Evolutionary conservation across 2,329 filamentous ascomycete genomes (phyloP), one percentile per base, ranked within the genome.

Genomic region (Colletotrichum sp.): DNA sequence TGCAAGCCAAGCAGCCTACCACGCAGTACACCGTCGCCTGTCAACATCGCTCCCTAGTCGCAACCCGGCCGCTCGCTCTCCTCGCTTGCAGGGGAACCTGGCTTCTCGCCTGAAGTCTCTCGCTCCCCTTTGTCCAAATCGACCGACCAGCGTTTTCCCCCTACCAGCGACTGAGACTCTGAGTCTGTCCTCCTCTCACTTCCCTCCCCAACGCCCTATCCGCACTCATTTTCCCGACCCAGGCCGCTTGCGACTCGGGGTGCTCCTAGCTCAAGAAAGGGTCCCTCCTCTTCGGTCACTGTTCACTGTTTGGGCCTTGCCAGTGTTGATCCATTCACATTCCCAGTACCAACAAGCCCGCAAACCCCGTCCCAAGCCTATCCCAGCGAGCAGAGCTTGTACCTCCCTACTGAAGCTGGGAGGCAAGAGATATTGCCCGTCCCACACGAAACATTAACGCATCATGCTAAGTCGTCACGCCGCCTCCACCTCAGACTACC

Each of bases 361-460:
- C 68, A 26, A 52, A 52, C 28, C 59, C 64, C 39, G 59, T 67
- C 64, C 59, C 49, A 72, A 68, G 64, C 62, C 49, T 36, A 67
- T 74, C 30, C 65, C 64, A 64, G 57, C 69, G 34, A 72, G 63
- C 73, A 63, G 26, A 49, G 68, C 59, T 28, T 60, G 39, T 36
- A 60, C 62, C n/a, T 52, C 39, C 71, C 59, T 74, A 64, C 64
- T 69, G 55, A 67, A 64, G 70, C 21, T 34, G 63, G 32, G 34
- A 70, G 67, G 34, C 52, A 62, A 67, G 49, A 71, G 52, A 77
- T 75, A 76, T 72, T 77, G 78, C 78, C 79, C 78, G 80, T 79
- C 71, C 77, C 77, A 75, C 77, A 80, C 82, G 80, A 84, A 84
- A 83, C 83, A 81, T 83, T 84, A 85, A 81, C 78, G 76, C 81